These are phyloP conservation scores for Globisporangium canariense DNA, from an alignment of 352 stramenopile species.

Conservation along the genomic window DNA sequence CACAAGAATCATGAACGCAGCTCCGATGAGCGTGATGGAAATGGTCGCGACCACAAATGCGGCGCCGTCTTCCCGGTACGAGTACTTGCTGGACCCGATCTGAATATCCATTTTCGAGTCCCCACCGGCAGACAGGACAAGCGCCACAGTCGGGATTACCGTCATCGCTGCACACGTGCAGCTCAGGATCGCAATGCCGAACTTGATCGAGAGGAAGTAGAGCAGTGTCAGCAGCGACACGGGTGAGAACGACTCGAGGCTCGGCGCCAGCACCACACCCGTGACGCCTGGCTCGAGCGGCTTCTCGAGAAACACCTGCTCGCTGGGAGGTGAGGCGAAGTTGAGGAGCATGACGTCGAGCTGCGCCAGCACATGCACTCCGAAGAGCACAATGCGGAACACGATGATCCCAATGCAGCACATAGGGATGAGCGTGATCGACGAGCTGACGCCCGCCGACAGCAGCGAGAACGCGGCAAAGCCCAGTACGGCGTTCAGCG, in stretches of 20 bases:
- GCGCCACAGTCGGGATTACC: slow-evolving; percentile 27
- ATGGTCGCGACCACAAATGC: slow-evolving; percentile 25
- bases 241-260: slow-evolving; percentile 50
- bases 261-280: slow-evolving; percentile 30
- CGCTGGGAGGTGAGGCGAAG: slow-evolving; percentile 31
- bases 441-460: slow-evolving; percentile 43
- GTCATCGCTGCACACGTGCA: slow-evolving; percentile 28
- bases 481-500: slow-evolving; percentile 57
- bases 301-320: slow-evolving; percentile 10
- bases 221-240: slow-evolving; percentile 63
- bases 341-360: slow-evolving; percentile 66
- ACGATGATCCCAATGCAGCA: slow-evolving; percentile 63
- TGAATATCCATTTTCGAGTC: slow-evolving; percentile 17
- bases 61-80: slow-evolving; percentile 19
- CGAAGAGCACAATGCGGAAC: slow-evolving; percentile 60
- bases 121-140: slow-evolving; percentile 16
- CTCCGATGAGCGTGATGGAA: slow-evolving; percentile 41
- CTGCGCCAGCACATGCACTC: slow-evolving; percentile 42
- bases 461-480: slow-evolving; percentile 47
- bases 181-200: slow-evolving; percentile 41
- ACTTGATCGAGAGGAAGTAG: slow-evolving; percentile 65
- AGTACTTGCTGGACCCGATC: slow-evolving; percentile 19
- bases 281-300: not conserved
- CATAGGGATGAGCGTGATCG: slow-evolving; percentile 49
- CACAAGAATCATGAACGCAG: slow-evolving; percentile 48